Evolutionary conservation across 805 yeast species (phyloP), one percentile per base, ranked within the genome.

Genomic region (Ogataea parapolymorpha): DNA sequence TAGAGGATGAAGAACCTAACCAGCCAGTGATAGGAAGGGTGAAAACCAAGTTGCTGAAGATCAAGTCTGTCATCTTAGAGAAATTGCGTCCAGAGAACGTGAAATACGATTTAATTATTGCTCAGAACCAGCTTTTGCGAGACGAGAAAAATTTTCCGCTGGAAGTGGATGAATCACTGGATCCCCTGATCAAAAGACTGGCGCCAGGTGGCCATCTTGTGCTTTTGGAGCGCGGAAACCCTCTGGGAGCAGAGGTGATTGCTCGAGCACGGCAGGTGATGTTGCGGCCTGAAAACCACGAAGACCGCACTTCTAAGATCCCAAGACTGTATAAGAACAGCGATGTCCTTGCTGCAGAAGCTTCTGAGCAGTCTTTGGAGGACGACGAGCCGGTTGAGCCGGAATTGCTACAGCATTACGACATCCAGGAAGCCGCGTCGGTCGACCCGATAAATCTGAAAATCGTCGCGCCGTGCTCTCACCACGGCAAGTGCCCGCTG

Each of bases 191-290:
- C 17, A 67, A 71, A 13, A 64, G 85, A 13, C 63, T 90, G 33
- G 74, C 77, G 12, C 96, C 96, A 0, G 77, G 78, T 9, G 99
- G 98, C 0, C 80, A 81, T 44, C 62, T 91, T 10, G 81, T 89
- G 1, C 59, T 93, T 2, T 65, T 90, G 3, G 98, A 93, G 64
- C 71, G 96, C 48, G 99, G 99, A 3, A 85, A 84, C 41, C 87
- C 97, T 0, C 56, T 80, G 24, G 98, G 98, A 0, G 87, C 87
- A 57, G 99, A 93, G 62, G 71, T 79, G 3, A 74, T 89, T 42
- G 95, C 96, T 0, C 71, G 96, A 39, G 96, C 97, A 4, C 72
- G 99, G 55, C 96, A 91, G 59, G 65, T 87, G 4, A 78, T 88
- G 75, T 66, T 91, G n/a, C 77, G 98, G 51, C 96, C 97, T 0